Percentiles rank a stretch among this genome's conserved stretches.
phyloP scores from a whole-genome alignment of 768 basidiomycete species.

The Dentipellis sp. region DNA sequence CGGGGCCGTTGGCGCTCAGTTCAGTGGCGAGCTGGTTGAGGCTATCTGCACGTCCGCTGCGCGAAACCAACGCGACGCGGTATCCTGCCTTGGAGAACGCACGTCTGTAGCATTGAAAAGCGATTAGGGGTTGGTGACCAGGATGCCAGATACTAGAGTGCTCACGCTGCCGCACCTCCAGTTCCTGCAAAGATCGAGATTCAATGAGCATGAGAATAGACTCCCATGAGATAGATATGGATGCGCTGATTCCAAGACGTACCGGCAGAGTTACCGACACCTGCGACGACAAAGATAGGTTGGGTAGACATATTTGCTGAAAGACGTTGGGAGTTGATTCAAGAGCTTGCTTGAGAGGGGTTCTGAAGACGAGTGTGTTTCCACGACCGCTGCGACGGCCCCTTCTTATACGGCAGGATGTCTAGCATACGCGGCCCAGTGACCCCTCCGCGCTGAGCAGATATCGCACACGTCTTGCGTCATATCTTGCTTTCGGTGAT shows the following conservation, averaged over 20 bases:
- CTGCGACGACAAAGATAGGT: conserved; percentile 32
- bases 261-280: conserved; percentile 32
- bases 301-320: conserved; percentile 18
- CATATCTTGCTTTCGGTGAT: neutral
- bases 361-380: neutral
- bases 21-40: conserved; percentile 25
- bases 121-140: neutral
- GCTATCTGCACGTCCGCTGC: conserved; percentile 19
- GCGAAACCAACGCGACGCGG: conserved; percentile 30
- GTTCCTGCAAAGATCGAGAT: conserved; percentile 20
- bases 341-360: neutral
- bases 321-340: neutral
- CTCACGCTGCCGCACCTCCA: conserved; percentile 31
- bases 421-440: too few relatives aligned
- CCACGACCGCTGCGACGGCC: neutral
- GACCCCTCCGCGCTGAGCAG: neutral
- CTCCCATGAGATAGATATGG: neutral
- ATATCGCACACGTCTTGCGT: neutral
- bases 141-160: neutral
- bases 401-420: neutral
- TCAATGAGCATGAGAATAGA: neutral
- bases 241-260: conserved; percentile 1
- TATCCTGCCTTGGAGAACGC: conserved; percentile 31
- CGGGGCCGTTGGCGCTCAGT: conserved; percentile 26
- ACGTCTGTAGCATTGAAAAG: conserved; percentile 17